These are phyloP conservation scores for Fomitopsis pinicola DNA, from an alignment of 1,284 basidiomycete genomes.

Conservation along the genomic window DNA sequence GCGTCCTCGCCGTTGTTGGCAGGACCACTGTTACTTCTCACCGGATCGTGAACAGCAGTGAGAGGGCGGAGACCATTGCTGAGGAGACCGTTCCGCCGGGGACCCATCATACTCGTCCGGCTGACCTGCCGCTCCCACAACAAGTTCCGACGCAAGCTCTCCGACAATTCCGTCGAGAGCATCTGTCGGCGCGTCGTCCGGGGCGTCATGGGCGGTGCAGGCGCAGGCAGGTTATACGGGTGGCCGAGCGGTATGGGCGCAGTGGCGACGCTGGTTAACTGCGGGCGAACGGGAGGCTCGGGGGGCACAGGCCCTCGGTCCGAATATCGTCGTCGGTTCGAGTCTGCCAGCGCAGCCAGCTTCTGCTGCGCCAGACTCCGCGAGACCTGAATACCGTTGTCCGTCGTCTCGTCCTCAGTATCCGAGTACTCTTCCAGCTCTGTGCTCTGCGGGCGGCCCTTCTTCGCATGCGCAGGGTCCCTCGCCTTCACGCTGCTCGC, in stretches of 20 bases:
- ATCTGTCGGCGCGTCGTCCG: constrained; percentile 81
- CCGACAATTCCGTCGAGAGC: constrained; percentile 82
- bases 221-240: constrained; percentile 70
- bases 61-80: constrained; percentile 37
- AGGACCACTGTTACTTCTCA: constrained; percentile 25
- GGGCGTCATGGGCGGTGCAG: constrained; percentile 74
- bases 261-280: constrained; percentile 25
- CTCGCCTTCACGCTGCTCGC: constrained; percentile 6
- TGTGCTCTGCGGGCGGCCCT: constrained; percentile 60
- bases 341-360: constrained; percentile 48
- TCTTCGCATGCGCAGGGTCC: constrained; percentile 51
- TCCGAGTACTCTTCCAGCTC: constrained; percentile 70
- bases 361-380: constrained; percentile 60
- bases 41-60: constrained; percentile 27
- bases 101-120: constrained; percentile 43
- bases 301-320: constrained; percentile 22
- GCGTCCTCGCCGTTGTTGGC: constrained; percentile 9
- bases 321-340: constrained; percentile 26
- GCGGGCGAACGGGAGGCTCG: constrained; percentile 17
- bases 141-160: constrained; percentile 78
- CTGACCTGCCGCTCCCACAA: constrained; percentile 81
- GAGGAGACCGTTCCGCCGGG: constrained; percentile 28
- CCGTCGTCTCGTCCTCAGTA: constrained; percentile 44
- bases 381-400: constrained; percentile 49
- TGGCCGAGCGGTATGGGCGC: constrained; percentile 60